These are phyloP conservation scores for Acorus gramineus DNA, from an alignment of 106 monocot species.

Conservation along the genomic window DNA sequence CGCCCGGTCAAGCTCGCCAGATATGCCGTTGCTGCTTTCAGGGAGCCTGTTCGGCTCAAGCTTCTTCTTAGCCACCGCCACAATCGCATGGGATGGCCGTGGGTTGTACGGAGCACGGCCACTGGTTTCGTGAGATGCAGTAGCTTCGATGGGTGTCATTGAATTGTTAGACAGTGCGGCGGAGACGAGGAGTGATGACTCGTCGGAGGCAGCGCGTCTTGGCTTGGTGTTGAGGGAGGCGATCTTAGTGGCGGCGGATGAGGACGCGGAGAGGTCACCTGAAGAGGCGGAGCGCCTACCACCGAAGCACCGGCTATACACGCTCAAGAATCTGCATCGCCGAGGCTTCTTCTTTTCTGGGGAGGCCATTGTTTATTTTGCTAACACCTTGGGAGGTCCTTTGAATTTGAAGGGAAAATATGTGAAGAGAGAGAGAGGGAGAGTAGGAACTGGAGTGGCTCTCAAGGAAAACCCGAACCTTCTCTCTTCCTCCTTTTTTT, in stretches of 20 bases:
- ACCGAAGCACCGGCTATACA: conserved; percentile 55
- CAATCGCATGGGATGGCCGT: neutral
- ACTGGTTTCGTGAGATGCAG: neutral
- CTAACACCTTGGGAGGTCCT: no score
- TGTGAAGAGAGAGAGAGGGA: no score
- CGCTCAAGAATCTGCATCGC: conserved; percentile 42
- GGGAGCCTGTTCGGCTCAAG: neutral
- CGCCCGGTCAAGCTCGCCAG: conserved; percentile 47
- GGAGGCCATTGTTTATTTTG: no score
- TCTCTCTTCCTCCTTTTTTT: no score
- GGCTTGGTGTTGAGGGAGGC: conserved; percentile 11
- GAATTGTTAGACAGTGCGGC: neutral
- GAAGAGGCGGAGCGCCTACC: conserved; percentile 16
- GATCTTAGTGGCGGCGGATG: conserved; percentile 1
- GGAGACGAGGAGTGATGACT: neutral
- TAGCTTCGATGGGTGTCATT: neutral
- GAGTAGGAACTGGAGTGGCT: no score
- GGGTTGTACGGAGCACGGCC: neutral
- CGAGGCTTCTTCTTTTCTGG: conserved; percentile 17
- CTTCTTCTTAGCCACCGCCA: neutral
- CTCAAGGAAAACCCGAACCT: no score
- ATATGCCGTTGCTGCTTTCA: conserved; percentile 9
- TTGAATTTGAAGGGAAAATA: no score
- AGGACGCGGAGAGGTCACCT: conserved; percentile 13
- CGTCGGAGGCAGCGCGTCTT: conserved; percentile 11